Base-by-base conservation (phyloP, 2,329 filamentous ascomycete genomes). In the Aspergillus tamarii region DNA sequence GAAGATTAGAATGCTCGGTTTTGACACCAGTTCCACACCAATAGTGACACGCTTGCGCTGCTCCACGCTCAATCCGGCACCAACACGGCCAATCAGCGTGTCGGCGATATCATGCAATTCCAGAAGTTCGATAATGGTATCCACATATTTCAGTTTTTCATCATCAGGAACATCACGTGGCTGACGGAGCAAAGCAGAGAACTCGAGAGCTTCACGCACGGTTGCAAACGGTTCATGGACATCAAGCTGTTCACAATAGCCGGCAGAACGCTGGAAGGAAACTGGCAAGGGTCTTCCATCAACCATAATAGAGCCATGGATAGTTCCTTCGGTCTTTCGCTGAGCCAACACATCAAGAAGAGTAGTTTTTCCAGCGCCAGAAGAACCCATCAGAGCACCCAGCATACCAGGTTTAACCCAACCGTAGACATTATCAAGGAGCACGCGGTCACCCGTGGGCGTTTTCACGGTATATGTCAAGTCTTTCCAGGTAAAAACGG, bases 341-440 rank as follows among this genome's bases (percentile, higher is more conserved):
- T 93, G 90, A 0, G 91, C 88, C 3, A 91, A 78, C 0, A 90
- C 91, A 74, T 94, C 92, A 4, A 95, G 81, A 0, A 95, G 81
- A 0, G 92, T 94, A 0, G 78, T 80, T 77, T 95, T 95, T 3
- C 92, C 92, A 7, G 92, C 92, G 30, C 90, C 91, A 1, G 87
- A 91, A 1, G 90, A 89, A 30, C 92, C 92, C 83, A 94, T 91
- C 1, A 95, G 81, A 0, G 92, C 92, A 23, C 91, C 87, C 80
- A 95, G 85, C 64, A 90, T 83, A 8, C 92, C 91, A 0, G 91
- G 91, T 70, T 92, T 92, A 1, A 89, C 91, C 73, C 91, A 94
- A 0, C 92, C 92, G 62, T 85, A 88, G 52, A 94, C 86, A 16
- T 89, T 83, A 70, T 91, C 88, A 26, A 91, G 80, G 1, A 91